These are phyloP conservation scores for Fagopyrum esculentum DNA, from an alignment of 148 eudicot genomes.

Conservation along the genomic window DNA sequence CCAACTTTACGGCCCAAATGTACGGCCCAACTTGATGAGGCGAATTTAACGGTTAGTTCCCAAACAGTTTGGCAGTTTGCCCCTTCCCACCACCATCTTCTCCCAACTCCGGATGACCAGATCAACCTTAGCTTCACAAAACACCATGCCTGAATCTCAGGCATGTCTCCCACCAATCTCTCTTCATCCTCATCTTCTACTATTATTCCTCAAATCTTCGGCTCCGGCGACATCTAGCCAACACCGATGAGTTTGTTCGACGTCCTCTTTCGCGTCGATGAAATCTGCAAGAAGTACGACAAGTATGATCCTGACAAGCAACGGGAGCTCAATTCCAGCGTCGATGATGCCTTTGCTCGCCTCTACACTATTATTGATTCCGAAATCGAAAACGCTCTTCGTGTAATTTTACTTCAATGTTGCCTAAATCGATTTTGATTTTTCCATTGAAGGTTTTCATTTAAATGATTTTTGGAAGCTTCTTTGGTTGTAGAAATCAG, in stretches of 20 bases:
- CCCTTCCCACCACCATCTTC: not conserved
- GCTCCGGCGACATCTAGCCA: conserved; percentile 12
- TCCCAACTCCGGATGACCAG: not conserved
- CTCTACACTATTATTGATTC: conserved; percentile 71
- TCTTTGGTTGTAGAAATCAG: conserved; percentile 52
- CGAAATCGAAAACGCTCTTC: conserved; percentile 55
- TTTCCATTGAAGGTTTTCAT: not conserved
- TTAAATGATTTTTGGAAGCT: not conserved
- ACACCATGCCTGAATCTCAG: conserved; percentile 1
- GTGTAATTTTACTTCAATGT: conserved; percentile 22
- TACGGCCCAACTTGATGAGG: not conserved
- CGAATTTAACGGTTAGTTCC: not conserved
- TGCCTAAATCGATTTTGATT: not conserved
- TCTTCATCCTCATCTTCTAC: not conserved
- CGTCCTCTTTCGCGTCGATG: conserved; percentile 62
- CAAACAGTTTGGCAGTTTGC: not conserved
- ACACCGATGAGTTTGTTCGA: conserved; percentile 51
- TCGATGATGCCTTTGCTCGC: conserved; percentile 73
- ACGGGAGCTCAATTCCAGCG: conserved; percentile 49
- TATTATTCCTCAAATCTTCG: not conserved
- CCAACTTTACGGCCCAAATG: not conserved
- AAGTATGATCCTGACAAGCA: conserved; percentile 76
- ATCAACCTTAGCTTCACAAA: not conserved
- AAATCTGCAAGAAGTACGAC: conserved; percentile 90
- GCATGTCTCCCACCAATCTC: not conserved